Evolutionary conservation across 495 filamentous ascomycete genomes (phyloP).

Genomic region (Lasiosphaeriaceae sp.): DNA sequence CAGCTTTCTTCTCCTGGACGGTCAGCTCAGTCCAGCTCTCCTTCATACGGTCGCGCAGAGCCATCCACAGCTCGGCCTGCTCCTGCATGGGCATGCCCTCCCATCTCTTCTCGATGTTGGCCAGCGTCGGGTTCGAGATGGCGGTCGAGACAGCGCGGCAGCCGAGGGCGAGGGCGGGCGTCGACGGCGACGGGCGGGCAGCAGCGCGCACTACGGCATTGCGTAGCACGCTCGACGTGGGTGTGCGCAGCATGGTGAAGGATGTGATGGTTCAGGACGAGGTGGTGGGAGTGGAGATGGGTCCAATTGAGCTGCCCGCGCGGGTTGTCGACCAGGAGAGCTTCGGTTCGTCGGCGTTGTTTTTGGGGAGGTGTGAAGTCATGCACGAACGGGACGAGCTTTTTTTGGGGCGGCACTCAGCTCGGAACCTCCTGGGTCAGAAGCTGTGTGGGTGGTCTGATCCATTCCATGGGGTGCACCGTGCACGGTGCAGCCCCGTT

Average conservation of each 20-base stretch:
- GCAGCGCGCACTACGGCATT: slow-evolving; percentile 38
- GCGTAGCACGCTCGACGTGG: slow-evolving; percentile 36
- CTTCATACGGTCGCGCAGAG: slow-evolving; percentile 96
- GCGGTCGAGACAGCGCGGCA: slow-evolving; percentile 61
- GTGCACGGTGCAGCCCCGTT: slow-evolving; percentile 8
- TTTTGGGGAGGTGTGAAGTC: slow-evolving; percentile 33
- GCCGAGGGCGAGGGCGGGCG: slow-evolving; percentile 40
- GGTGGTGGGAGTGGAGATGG: slow-evolving; percentile 37
- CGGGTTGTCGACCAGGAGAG: slow-evolving; percentile 27
- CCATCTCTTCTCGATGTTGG: slow-evolving; percentile 99
- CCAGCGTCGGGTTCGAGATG: slow-evolving; percentile 94
- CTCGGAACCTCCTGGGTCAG: slow-evolving; percentile 11
- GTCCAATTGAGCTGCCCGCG: slow-evolving; percentile 38
- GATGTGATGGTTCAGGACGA: slow-evolving; percentile 19
- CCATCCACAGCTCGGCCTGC: slow-evolving; percentile 99
- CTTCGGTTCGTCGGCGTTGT: slow-evolving; percentile 23
- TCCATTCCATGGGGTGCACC: too few relatives aligned
- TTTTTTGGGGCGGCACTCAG: slow-evolving; percentile 30
- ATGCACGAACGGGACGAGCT: slow-evolving; percentile 32
- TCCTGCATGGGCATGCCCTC: slow-evolving; percentile 94
- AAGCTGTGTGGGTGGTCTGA: slow-evolving; percentile 26
- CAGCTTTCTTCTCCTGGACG: slow-evolving; percentile 94
- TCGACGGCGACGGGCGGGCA: slow-evolving; percentile 31
- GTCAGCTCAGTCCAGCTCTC: slow-evolving; percentile 92
- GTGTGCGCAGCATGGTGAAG: slow-evolving; percentile 39